Base-by-base conservation (phyloP, 176 grass and related monocot genomes). In the Puccinellia tenuiflora region DNA sequence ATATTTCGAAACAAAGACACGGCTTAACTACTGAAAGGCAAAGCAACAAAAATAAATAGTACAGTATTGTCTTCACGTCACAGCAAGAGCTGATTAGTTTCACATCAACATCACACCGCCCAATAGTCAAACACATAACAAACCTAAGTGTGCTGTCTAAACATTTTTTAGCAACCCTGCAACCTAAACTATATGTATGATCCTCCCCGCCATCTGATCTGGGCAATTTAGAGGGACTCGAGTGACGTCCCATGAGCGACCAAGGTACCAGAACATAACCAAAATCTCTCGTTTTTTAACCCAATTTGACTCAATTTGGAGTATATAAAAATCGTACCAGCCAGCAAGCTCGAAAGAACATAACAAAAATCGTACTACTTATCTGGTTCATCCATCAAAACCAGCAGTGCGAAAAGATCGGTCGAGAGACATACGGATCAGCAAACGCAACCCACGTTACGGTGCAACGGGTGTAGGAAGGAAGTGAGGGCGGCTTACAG, bases 401-500 rank as follows among this genome's bases (percentile, higher is more conserved):
- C 69, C 43, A 6, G 40, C 24, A 16, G 25, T 5, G 3, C 46
- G 15, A 48, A 17, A 17, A 48, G 69, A 73, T 73, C 42, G 42
- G 22, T 26, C 68, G 3, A 5, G 68, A 26, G 22, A 5, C 42
- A 28, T 7, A 28, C 1, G 14, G 42, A 30, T 73, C 25, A 28
- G 22, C 40, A 46, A 28, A 18, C 1, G 42, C 69, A 2, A 17
- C 14, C 14, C 2, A 15, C 46, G 28, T 39, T 38, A 79, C 6
- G 26, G 66, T 34, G 75, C 21, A 11, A 22, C 4, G 30, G 0
- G 1, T 28, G 57, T 29, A 0, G n/a, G 14, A 24, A 46, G 40
- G 14, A 15, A 3, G 0, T 47, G 6, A 8, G 80, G 40, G 43
- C n/a, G 56, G 3, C 86, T 94, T 87, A 94, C 89, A 91, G 84